A percentile compares a stretch with the other conserved stretches of the same genome.
Conservation (phyloP, 768 basidiomycete genomes). For the Auricularia heimuer region DNA sequence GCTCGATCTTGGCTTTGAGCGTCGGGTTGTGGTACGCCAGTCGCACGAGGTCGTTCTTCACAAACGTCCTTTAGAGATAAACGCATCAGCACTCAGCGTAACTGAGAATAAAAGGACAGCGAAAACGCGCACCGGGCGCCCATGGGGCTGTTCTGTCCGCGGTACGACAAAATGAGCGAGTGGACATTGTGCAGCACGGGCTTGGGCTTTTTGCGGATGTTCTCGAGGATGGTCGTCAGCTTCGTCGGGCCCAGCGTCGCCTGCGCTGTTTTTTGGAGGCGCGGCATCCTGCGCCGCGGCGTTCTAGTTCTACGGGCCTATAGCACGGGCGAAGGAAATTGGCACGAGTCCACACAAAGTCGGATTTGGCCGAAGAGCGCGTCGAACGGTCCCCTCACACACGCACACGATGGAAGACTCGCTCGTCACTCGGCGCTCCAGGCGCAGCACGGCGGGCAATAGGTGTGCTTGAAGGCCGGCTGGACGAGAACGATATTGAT, state of each 20-base stretch:
- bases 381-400: too few relatives aligned
- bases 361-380: too few relatives aligned
- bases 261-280: too few relatives aligned
- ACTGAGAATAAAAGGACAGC: too few relatives aligned
- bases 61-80: not conserved
- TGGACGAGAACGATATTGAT: not conserved
- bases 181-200: not conserved
- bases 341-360: too few relatives aligned
- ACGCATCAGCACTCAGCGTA: not conserved
- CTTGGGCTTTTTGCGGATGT: not conserved
- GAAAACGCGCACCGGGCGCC: not conserved
- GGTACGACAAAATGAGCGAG: not conserved
- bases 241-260: not conserved
- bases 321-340: too few relatives aligned
- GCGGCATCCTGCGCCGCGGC: too few relatives aligned
- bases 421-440: conserved; percentile 46
- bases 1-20: not conserved
- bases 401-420: conserved; percentile 28
- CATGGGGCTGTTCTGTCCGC: not conserved
- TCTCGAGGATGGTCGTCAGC: not conserved
- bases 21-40: not conserved
- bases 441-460: conserved; percentile 71
- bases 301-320: too few relatives aligned
- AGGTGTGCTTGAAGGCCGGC: conserved; percentile 31
- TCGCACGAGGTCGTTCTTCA: not conserved